A percentile compares a stretch with the other conserved stretches of the same genome.
Conservation (phyloP, 2,329 filamentous ascomycete species). For the Podosphaera fusca region DNA sequence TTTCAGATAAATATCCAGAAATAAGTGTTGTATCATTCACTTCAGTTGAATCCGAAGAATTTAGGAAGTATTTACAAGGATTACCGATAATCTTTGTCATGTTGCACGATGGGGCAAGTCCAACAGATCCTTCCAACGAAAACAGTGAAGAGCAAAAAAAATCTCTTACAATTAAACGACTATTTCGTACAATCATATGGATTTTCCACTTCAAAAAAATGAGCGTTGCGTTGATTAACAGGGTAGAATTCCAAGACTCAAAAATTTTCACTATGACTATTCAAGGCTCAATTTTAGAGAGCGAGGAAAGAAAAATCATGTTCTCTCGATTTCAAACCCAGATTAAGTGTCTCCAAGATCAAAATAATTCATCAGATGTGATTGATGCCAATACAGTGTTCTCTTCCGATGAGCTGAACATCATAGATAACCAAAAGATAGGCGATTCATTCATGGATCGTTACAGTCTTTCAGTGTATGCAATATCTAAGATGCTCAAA, state of each 20-base stretch:
- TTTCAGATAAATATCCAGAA: slow-evolving; percentile 9
- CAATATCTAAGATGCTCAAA: slow-evolving; percentile 15
- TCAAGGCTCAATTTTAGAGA: slow-evolving; percentile 14
- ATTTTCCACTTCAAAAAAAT: slow-evolving; percentile 30
- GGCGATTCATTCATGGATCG: slow-evolving; percentile 10
- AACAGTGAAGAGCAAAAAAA: slow-evolving; percentile 2
- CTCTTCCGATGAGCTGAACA: slow-evolving; percentile 12
- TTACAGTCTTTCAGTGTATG: slow-evolving; percentile 13
- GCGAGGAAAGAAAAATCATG: slow-evolving; percentile 6
- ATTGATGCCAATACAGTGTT: slow-evolving; percentile 6
- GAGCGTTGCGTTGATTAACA: slow-evolving; percentile 40
- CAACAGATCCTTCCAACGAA: neutral
- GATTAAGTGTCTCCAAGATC: slow-evolving; percentile 3
- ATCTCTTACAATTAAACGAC: slow-evolving; percentile 5
- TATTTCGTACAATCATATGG: slow-evolving; percentile 25
- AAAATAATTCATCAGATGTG: slow-evolving; percentile 1
- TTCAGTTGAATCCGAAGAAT: slow-evolving; percentile 24
- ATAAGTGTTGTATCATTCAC: slow-evolving; percentile 20
- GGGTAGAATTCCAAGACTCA: slow-evolving; percentile 32
- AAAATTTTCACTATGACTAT: slow-evolving; percentile 26
- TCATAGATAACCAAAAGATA: neutral
- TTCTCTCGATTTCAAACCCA: slow-evolving; percentile 3
- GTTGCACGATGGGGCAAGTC: slow-evolving; percentile 35
- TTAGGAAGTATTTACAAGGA: slow-evolving; percentile 28
- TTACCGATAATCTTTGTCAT: slow-evolving; percentile 43